Base-by-base conservation (phyloP, 371 early-diverging fungal species). In the Furculomyces boomerangus region DNA sequence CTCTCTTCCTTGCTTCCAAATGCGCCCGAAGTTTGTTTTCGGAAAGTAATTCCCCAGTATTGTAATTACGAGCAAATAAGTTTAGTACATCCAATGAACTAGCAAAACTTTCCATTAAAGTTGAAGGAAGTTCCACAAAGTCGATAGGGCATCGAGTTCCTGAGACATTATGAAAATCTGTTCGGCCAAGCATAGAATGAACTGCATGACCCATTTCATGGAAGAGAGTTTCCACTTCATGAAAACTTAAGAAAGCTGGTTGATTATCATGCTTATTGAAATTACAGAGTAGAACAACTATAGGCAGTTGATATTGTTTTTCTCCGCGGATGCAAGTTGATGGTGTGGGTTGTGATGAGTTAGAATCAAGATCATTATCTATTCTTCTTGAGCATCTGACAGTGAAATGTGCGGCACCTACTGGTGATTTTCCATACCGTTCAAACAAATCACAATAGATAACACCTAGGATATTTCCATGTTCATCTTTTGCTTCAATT, bases 161-260 rank as follows among this genome's bases (percentile, higher is more conserved):
- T 1, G 90, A 77, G 2, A 94, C 88, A 61, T 93, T 92, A 62
- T 97, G 98, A 62, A 81, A 94, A 47, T 86, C 86, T 13, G 93
- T 93, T 25, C 83, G 79, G 16, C 90, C 93, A 1, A 94, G 74
- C 87, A 93, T 90, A 13, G 93, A 91, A 65, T 96, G 96, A 83
- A 95, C 86, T 1, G 94, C 98, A 59, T 97, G 98, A 1, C 98
- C 98, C 89, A 95, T 88, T 60, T 97, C 98, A 68, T 97, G 98
- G 68, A 93, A 93, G n/a, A 96, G 62, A 0, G 95, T 95, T 60
- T 92, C 92, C 27, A 93, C 81, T 54, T 94, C 92, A 53, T 67
- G 66, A 57, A 76, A 62, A 32, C 72, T 75, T 30, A 86, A 63
- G 47, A 79, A 55, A 3, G 78, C 63, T 10, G 83, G 74, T 25